phyloP scores from a whole-genome alignment of 768 basidiomycete species.

The Chiua virens region DNA sequence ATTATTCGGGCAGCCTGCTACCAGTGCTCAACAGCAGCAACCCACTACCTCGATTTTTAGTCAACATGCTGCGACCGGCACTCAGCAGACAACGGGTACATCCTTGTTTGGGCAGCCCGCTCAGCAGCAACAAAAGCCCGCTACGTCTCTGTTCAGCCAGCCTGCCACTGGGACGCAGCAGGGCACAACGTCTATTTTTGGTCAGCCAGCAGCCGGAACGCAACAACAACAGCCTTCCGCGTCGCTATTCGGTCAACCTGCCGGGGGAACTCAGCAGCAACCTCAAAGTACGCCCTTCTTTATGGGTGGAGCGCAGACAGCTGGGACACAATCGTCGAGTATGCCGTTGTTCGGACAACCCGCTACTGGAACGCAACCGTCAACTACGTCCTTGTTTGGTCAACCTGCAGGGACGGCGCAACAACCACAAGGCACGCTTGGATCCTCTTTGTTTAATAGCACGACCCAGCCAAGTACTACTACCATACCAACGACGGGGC shows the following conservation, averaged over 20 bases:
- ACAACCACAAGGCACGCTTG: constrained; percentile 29
- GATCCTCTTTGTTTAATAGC: constrained; percentile 31
- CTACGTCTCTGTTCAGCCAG: constrained; percentile 38
- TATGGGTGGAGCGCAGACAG: constrained; percentile 14
- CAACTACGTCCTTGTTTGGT: constrained; percentile 34
- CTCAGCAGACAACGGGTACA: constrained; percentile 29
- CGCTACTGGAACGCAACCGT: constrained; percentile 31
- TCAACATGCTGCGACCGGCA: constrained; percentile 14
- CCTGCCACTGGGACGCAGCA: constrained; percentile 17
- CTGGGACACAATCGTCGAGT: constrained; percentile 11
- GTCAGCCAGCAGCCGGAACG: constrained; percentile 31
- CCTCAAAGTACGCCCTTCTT: constrained; percentile 31
- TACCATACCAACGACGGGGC: constrained; percentile 12
- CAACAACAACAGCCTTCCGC: constrained; percentile 36
- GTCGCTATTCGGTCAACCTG: constrained; percentile 40
- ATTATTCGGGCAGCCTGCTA: constrained; percentile 30
- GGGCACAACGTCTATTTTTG: constrained; percentile 18
- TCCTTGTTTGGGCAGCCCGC: constrained; percentile 35
- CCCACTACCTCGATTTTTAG: constrained; percentile 27
- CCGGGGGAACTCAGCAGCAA: constrained; percentile 20
- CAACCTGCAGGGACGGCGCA: constrained; percentile 25
- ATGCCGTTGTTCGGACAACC: constrained; percentile 30
- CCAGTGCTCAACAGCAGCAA: constrained; percentile 36
- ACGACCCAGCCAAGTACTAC: constrained; percentile 15
- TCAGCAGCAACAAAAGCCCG: too few relatives aligned